Evolutionary conservation across 768 basidiomycete species (phyloP).

Genomic region (Pleurotus platypus): DNA sequence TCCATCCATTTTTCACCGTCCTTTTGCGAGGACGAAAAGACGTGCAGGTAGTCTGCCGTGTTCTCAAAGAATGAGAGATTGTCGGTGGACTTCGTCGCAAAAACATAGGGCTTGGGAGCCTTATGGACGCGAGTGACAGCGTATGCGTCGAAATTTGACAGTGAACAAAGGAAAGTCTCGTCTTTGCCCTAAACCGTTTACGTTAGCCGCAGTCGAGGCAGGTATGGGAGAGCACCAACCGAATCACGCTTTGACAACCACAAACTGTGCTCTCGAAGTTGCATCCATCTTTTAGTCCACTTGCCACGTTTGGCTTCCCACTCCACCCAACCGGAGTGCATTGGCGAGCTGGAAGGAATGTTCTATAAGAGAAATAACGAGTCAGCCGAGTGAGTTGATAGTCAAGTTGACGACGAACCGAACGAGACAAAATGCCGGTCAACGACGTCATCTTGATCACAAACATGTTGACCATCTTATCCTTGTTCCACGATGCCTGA

Average conservation of each 20-base stretch:
- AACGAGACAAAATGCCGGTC: slow-evolving; percentile 53
- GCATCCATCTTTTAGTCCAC: slow-evolving; percentile 92
- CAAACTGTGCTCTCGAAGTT: slow-evolving; percentile 79
- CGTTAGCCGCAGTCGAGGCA: not conserved
- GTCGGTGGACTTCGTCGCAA: slow-evolving; percentile 87
- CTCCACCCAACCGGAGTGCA: slow-evolving; percentile 67
- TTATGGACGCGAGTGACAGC: slow-evolving; percentile 71
- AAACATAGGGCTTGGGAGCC: slow-evolving; percentile 80
- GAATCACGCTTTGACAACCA: slow-evolving; percentile 89
- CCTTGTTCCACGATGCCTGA: slow-evolving; percentile 84
- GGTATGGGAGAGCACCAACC: slow-evolving; percentile 38
- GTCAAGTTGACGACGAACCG: slow-evolving; percentile 35
- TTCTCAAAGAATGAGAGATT: slow-evolving; percentile 85
- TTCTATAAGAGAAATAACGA: slow-evolving; percentile 19
- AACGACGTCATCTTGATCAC: slow-evolving; percentile 74
- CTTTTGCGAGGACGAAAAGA: slow-evolving; percentile 73
- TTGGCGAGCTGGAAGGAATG: slow-evolving; percentile 42
- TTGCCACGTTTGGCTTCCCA: slow-evolving; percentile 91
- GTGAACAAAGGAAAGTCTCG: slow-evolving; percentile 72
- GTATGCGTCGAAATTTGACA: slow-evolving; percentile 90
- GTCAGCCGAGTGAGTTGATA: not conserved
- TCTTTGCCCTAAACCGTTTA: slow-evolving; percentile 68
- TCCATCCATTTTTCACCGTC: slow-evolving; percentile 76
- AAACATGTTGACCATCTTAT: slow-evolving; percentile 76
- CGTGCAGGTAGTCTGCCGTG: slow-evolving; percentile 81